A percentile compares a stretch with the other conserved stretches of the same genome.
These are phyloP conservation scores for Aspergillus fischeri DNA, from an alignment of 2,329 filamentous ascomycete genomes.

Conservation along the genomic window DNA sequence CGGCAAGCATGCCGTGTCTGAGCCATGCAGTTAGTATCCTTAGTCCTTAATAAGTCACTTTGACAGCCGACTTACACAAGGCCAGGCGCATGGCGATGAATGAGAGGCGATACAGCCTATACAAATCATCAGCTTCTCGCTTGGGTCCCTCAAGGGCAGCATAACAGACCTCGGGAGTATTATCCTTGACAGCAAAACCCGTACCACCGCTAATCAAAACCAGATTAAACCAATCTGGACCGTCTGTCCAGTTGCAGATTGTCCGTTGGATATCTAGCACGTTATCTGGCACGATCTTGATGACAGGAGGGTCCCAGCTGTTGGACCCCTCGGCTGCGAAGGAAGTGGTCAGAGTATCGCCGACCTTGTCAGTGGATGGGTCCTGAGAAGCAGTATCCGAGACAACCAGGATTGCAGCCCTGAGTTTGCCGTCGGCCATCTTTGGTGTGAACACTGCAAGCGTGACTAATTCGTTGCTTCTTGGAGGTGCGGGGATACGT, in stretches of 20 bases:
- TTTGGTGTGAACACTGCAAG: constrained; percentile 8
- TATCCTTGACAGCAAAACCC: constrained; percentile 80
- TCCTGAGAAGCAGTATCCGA: constrained; percentile 85
- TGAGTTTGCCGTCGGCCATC: constrained; percentile 47
- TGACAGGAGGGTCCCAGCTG: constrained; percentile 67
- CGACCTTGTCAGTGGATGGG: constrained; percentile 72
- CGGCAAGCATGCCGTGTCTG: constrained; percentile 85
- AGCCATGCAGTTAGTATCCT: constrained; percentile 17
- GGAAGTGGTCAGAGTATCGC: constrained; percentile 61
- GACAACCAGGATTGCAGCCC: constrained; percentile 75
- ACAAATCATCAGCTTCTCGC: constrained; percentile 15
- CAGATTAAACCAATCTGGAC: constrained; percentile 61
- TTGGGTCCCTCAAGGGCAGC: background rate
- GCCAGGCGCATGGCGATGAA: constrained; percentile 83
- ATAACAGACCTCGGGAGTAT: constrained; percentile 73
- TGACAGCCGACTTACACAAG: constrained; percentile 58
- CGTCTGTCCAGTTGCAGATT: constrained; percentile 70
- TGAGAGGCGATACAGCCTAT: constrained; percentile 70
- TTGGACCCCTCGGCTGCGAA: constrained; percentile 63
- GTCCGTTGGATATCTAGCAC: constrained; percentile 68
- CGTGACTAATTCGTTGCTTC: constrained; percentile 5
- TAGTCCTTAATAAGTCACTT: background rate
- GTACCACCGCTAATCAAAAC: constrained; percentile 89
- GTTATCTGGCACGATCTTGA: constrained; percentile 76
- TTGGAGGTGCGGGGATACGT: background rate